Evolutionary conservation across 129 eudicot genomes (phyloP), one percentile per base, ranked within the genome.

Genomic region (Lactuca sativa): DNA sequence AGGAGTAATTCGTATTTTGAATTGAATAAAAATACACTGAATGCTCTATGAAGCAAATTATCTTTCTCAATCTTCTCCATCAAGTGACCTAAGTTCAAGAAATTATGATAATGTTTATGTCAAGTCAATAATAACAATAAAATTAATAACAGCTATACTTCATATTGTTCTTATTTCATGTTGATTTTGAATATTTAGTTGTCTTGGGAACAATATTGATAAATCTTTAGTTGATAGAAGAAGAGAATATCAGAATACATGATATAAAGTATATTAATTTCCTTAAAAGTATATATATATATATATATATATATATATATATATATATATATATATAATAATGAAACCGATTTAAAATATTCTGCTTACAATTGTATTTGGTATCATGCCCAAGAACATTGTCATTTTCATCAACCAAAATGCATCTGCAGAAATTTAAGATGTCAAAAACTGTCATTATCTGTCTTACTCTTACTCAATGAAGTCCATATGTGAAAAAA

Each of bases 11-110:
- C 99, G 49, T 83, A 72, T 56, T 93, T 93, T 62, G 99, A 89
- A 82, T 93, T 93, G 66, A 93, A 93, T 81, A 93, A 77, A 71
- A 93, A 93, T 37, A 93, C 97, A 69, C 99, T 93, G 82, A 93
- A 93, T 52, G 99, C 99, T 76, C 99, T 82, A 76, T 93, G 99
- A 43, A 93, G 86, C 74, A 85, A 63, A 72, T 93, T 93, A 41
- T 82, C 86, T 8, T 95, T 73, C 69, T 86, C 88, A 34, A 93
- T 93, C 75, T 89, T 93, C 76, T 87, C 95, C 99, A 87, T 85
- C 79, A 93, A 80, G 82, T 93, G 99, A 40, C 99, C 99, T 93
- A 88, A 16, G 79, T 43, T 30, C 65, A 60, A 6, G 16, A 32
- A 60, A 15, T 33, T 34, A 53, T 16, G 10, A 14, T 13, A 13